Base-by-base conservation (phyloP, 2,329 filamentous ascomycete genomes). In the Ramularia collo-cygni region DNA sequence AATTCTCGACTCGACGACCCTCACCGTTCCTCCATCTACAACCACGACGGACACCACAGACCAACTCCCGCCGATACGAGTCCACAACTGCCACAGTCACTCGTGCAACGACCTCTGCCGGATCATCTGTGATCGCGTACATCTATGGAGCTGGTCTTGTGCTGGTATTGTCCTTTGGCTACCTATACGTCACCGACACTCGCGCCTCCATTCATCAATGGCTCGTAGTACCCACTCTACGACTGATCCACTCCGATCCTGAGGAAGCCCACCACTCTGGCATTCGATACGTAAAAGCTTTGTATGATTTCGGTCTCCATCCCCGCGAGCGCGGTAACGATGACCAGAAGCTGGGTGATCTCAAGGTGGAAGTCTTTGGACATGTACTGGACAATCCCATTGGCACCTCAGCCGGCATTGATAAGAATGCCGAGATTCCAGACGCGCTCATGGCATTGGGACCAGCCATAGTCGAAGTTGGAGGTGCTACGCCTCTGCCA, bases 231-330 rank as follows among this genome's bases (percentile, higher is more conserved):
- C 83, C 75, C 0, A 58, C 79, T 13, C 59, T 92, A 4, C 80
- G 85, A 35, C 64, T 72, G 37, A 42, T 85, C 42, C 83, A 77
- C 61, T 73, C 81, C 4, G 85, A 92, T 54, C 83, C 83, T 42
- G 92, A 98, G 64, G 87, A 94, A 28, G 92, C 90, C n/a, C 92
- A 98, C 61, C 82, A 93, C 57, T 71, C 74, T 15, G 85, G 85
- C 36, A 87, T 85, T 2, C 67, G 72, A 27, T 71, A 78, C 5
- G 68, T 98, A 56, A 84, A 85, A 64, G 66, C 69, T 1, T 72
- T 95, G 13, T 83, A 92, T 64, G 70, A 72, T 32, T 74, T 90
- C 38, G 81, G 82, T 24, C 64, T 96, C 21, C 76, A 95, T 60
- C 85, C 87, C 3, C 77, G 90, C 42, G 92, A 98, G 62, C 80